These are phyloP conservation scores for Inga laurina DNA, from an alignment of 306 rosid genomes.

Conservation along the genomic window DNA sequence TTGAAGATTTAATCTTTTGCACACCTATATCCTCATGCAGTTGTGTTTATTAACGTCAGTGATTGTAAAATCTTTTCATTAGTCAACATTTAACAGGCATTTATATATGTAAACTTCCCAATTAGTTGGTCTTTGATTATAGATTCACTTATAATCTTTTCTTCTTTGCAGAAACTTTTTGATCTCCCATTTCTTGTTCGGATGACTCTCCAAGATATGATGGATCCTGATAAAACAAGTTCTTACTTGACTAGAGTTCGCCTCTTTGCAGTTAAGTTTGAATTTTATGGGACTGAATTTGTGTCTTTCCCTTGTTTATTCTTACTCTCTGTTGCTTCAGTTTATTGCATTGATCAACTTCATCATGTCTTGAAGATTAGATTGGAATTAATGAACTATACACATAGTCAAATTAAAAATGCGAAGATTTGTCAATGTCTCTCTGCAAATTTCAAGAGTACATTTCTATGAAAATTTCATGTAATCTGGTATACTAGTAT, in stretches of 20 bases:
- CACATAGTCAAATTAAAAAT: background rate
- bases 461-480: background rate
- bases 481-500: background rate
- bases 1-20: slow-evolving; percentile 4
- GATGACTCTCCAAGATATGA: slow-evolving; percentile 18
- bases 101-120: background rate
- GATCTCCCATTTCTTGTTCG: slow-evolving; percentile 18
- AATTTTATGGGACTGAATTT: background rate
- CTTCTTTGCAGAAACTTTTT: background rate
- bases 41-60: background rate
- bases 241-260: slow-evolving; percentile 16
- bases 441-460: background rate
- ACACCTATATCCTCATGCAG: background rate
- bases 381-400: background rate
- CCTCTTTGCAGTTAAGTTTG: slow-evolving; percentile 9
- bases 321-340: background rate
- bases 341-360: background rate
- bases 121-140: background rate
- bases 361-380: background rate
- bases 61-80: background rate
- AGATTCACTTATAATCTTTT: background rate
- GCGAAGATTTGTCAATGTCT: background rate
- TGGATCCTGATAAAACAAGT: slow-evolving; percentile 18
- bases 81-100: background rate
- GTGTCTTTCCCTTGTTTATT: background rate